phyloP scores from a whole-genome alignment of 1,284 basidiomycete species.

The Moesziomyces sp. region DNA sequence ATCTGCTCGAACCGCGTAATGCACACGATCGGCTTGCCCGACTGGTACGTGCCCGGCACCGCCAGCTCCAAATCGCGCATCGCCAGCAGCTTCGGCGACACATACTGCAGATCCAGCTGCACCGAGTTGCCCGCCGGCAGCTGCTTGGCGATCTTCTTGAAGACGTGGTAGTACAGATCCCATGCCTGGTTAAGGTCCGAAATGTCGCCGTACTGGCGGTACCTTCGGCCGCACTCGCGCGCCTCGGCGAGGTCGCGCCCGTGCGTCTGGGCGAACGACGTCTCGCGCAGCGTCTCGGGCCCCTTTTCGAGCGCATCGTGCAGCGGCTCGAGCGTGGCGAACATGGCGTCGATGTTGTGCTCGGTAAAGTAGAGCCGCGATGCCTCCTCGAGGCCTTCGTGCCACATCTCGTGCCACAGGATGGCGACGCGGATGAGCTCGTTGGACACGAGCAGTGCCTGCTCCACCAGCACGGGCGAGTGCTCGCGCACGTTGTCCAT shows the following conservation, averaged over 20 bases:
- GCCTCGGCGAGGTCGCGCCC: constrained; percentile 93
- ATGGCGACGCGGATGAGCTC: constrained; percentile 98
- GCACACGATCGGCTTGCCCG: constrained; percentile 84
- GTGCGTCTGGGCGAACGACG: constrained; percentile 93
- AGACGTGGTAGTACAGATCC: constrained; percentile 97
- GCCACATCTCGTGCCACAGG: constrained; percentile 99
- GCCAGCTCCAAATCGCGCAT: constrained; percentile 91
- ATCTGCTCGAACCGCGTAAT: constrained; percentile 76
- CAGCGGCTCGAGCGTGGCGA: constrained; percentile 88
- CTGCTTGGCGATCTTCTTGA: constrained; percentile 96
- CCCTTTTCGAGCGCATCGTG: constrained; percentile 95
- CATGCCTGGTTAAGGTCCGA: constrained; percentile 97
- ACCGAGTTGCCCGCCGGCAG: constrained; percentile 84
- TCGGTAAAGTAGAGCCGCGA: constrained; percentile 97
- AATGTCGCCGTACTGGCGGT: constrained; percentile 83
- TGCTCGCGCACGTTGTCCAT: constrained; percentile 96
- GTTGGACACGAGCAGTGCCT: constrained; percentile 89
- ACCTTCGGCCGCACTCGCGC: constrained; percentile 89
- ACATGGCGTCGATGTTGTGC: constrained; percentile 99
- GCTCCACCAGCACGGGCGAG: constrained; percentile 86
- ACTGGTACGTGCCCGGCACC: constrained; percentile 95
- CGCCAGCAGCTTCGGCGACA: constrained; percentile 90
- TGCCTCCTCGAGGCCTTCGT: constrained; percentile 97
- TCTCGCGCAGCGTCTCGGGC: constrained; percentile 94
- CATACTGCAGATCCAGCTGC: constrained; percentile 91